Conservation (phyloP, 108 stramenopile genomes). For the Conticribra guillardii region DNA sequence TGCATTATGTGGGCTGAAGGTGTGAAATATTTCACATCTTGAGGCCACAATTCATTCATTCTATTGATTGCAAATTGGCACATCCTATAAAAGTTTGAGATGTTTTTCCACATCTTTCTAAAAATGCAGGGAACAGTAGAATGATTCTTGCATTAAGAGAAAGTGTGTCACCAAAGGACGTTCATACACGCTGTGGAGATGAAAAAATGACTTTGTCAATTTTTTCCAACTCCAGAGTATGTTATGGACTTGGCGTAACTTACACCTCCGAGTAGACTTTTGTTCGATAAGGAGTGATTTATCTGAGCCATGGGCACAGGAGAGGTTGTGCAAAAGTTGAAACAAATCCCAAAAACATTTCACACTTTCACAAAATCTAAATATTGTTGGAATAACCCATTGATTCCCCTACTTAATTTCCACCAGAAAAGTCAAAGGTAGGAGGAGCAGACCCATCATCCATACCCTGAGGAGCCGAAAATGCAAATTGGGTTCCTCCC, state of each 20-base stretch:
- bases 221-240: background rate
- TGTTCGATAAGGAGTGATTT: background rate
- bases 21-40: constrained; percentile 6
- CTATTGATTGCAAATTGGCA: background rate
- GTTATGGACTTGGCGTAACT: background rate
- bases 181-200: background rate
- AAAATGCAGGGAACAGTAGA: background rate
- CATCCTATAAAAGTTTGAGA: background rate
- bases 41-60: constrained; percentile 11
- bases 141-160: background rate
- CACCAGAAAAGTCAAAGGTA: constrained; percentile 47
- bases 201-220: background rate
- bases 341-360: background rate
- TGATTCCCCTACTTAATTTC: constrained; percentile 1
- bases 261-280: background rate
- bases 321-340: constrained; percentile 7
- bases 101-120: background rate
- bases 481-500: constrained; percentile 78
- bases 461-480: constrained; percentile 53
- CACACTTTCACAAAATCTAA: constrained; percentile 12
- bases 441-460: constrained; percentile 29
- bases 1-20: background rate
- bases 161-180: background rate
- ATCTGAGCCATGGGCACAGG: too few relatives aligned
- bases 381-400: background rate